Conservation (phyloP, 1,284 basidiomycete species). For the Naganishia cerealis region DNA sequence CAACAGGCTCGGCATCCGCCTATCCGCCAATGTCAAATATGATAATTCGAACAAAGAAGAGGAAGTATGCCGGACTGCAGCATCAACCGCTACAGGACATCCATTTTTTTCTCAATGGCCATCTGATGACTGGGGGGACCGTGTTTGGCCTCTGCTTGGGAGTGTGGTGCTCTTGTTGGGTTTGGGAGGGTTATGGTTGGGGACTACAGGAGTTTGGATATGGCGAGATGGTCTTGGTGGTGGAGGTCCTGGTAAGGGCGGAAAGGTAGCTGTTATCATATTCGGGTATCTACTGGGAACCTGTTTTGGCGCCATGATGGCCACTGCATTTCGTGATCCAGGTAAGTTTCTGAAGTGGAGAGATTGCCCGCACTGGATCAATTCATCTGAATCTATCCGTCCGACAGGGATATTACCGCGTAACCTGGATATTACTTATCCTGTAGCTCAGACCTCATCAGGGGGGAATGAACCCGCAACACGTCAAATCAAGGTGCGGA, state of each 20-base stretch:
- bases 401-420: slow-evolving; percentile 72
- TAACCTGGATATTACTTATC: slow-evolving; percentile 77
- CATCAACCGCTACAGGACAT: slow-evolving; percentile 30
- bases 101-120: slow-evolving; percentile 62
- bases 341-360: slow-evolving; percentile 48
- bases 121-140: slow-evolving; percentile 80
- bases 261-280: slow-evolving; percentile 72
- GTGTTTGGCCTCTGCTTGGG: slow-evolving; percentile 70
- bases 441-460: slow-evolving; percentile 61
- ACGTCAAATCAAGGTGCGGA: slow-evolving; percentile 74
- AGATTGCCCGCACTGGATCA: neutral
- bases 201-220: slow-evolving; percentile 80
- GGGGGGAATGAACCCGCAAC: slow-evolving; percentile 67
- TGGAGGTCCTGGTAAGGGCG: slow-evolving; percentile 71
- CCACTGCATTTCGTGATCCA: slow-evolving; percentile 76
- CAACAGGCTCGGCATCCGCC: neutral
- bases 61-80: slow-evolving; percentile 23
- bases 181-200: slow-evolving; percentile 75
- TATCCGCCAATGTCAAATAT: neutral
- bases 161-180: slow-evolving; percentile 65
- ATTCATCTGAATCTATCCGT: neutral
- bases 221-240: slow-evolving; percentile 74
- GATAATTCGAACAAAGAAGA: neutral
- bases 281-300: slow-evolving; percentile 51
- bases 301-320: slow-evolving; percentile 44